A percentile compares a stretch with the other conserved stretches of the same genome.
Conservation (phyloP, 2,329 filamentous ascomycete genomes). For the Thermoascus crustaceus region DNA sequence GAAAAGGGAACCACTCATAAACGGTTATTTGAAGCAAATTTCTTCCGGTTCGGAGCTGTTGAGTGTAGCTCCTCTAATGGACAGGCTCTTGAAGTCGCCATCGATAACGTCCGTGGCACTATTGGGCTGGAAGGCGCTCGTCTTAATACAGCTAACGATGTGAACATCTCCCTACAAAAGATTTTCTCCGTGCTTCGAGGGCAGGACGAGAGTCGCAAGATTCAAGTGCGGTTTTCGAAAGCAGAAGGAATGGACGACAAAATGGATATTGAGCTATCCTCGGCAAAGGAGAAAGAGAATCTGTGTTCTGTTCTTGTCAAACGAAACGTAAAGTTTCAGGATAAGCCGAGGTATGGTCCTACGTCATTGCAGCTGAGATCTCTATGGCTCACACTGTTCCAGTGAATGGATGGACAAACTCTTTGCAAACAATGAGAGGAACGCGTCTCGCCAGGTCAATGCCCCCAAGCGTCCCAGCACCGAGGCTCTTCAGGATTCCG, state of each 20-base stretch:
- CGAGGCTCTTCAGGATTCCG: constrained; percentile 6
- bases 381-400: constrained; percentile 2
- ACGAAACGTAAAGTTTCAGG: constrained; percentile 7
- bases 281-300: constrained; percentile 12
- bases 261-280: constrained; percentile 24
- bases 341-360: constrained; percentile 23
- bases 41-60: constrained; percentile 16
- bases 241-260: constrained; percentile 9
- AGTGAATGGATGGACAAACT: constrained; percentile 28
- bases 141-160: neutral
- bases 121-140: constrained; percentile 7
- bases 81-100: constrained; percentile 8
- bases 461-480: constrained; percentile 11
- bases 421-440: constrained; percentile 16
- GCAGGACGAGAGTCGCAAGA: constrained; percentile 17
- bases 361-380: no score
- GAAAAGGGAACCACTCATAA: constrained; percentile 4
- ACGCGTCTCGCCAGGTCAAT: constrained; percentile 5
- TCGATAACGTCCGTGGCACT: constrained; percentile 8
- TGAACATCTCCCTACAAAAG: constrained; percentile 14
- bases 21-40: constrained; percentile 12
- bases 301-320: constrained; percentile 13
- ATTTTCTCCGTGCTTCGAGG: constrained; percentile 15
- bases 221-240: constrained; percentile 20
- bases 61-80: constrained; percentile 6